These are phyloP conservation scores for Drechslera avenae DNA, from an alignment of 2,329 filamentous ascomycete species.

Conservation along the genomic window DNA sequence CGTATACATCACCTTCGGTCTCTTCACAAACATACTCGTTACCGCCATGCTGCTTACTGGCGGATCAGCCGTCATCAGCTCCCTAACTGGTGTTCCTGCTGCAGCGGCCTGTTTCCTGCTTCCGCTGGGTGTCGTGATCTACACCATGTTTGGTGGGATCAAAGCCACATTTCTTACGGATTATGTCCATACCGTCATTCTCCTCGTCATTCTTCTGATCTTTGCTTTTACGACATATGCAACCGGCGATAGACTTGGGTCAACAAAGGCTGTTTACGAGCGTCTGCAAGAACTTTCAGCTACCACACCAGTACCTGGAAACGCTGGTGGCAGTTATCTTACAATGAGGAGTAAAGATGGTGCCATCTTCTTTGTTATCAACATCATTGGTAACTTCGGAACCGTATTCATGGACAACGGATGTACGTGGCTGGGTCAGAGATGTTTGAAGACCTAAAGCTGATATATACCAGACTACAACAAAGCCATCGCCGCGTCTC, in stretches of 20 bases:
- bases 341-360: conserved; percentile 84
- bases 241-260: conserved; percentile 72
- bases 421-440: conserved; percentile 52
- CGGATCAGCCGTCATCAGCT: conserved; percentile 68
- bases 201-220: conserved; percentile 81
- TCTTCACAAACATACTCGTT: conserved; percentile 84
- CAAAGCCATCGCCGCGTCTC: conserved; percentile 86
- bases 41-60: conserved; percentile 88
- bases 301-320: conserved; percentile 75
- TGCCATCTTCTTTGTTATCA: conserved; percentile 89
- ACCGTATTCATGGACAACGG: conserved; percentile 85
- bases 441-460: neutral
- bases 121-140: conserved; percentile 78
- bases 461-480: conserved; percentile 63
- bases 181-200: conserved; percentile 83
- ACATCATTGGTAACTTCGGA: conserved; percentile 81
- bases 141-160: conserved; percentile 76
- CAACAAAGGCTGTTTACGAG: conserved; percentile 78
- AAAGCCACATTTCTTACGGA: conserved; percentile 75
- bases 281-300: conserved; percentile 70
- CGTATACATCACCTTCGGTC: conserved; percentile 79
- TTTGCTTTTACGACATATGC: conserved; percentile 85
- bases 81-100: conserved; percentile 68
- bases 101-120: conserved; percentile 83
- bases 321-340: conserved; percentile 78